Evolutionary conservation across 1,139 yeast genomes (phyloP), one percentile per base, ranked within the genome.

Genomic region (Wickerhamomyces sp.): DNA sequence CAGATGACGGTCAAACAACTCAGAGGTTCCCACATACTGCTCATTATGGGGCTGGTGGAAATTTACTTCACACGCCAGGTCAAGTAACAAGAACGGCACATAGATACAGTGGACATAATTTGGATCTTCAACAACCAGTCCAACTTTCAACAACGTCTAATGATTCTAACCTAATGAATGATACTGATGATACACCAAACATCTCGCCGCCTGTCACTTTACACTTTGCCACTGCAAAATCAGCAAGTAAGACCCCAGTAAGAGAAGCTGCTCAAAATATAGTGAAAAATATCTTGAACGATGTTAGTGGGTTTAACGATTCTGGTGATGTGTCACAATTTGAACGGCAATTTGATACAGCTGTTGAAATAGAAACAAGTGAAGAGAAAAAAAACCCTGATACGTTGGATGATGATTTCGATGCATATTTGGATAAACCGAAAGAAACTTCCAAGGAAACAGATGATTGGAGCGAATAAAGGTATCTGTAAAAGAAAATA

Each of bases 11-110:
- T 16, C 36, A 39, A 9, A 47, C 53, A 9, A 47, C 53, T 7
- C 75, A 68, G 38, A 51, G 76, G 38, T 72, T 72, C 41, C 78
- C 78, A 2, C 57, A 67, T 32, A 70, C 79, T 0, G 76, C 77
- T 4, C 65, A 65, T 36, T 67, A 65, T 33, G 63, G 63, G 0
- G 55, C 52, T 0, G 48, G 47, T 16, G 53, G 53, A 2, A 32
- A 30, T 4, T 26, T 47, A 4, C 28, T 47, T 8, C 41, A 42
- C 8, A 47, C 49, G 5, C 48, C 51, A 4, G 45, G 44, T 5
- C 50, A 45, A 23, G 44, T 43, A 3, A 30, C 29, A 3, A 40
- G 40, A 5, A 33, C 36, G 5, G 52, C 43, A 3, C 43, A 36
- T 23, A 36, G 48, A 27, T 40, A 42, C 26, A 44, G 46, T 29